phyloP scores from a whole-genome alignment of 1,284 basidiomycete species.

The Boletus semigastroideus region DNA sequence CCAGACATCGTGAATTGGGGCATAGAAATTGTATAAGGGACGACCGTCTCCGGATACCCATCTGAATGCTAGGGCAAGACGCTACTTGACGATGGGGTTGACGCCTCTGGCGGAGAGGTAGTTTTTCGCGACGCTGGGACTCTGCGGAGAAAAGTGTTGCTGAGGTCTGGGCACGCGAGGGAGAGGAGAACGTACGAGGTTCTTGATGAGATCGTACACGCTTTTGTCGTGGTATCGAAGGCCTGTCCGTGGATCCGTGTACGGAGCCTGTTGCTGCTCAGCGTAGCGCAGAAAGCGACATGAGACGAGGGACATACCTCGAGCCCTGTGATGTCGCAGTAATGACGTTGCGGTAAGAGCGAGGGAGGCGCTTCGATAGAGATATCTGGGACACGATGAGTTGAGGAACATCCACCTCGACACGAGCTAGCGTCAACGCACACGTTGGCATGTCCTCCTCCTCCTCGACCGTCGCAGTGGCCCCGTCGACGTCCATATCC shows the following conservation, averaged over 20 bases:
- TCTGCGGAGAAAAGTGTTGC: constrained; percentile 33
- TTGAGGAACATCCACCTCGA: too few relatives aligned
- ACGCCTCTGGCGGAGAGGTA: constrained; percentile 50
- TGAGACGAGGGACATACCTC: constrained; percentile 36
- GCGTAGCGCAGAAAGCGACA: neutral
- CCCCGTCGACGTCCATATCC: constrained; percentile 42
- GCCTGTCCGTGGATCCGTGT: constrained; percentile 81
- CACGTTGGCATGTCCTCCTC: constrained; percentile 71
- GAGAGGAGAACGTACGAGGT: constrained; percentile 52
- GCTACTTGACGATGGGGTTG: constrained; percentile 49
- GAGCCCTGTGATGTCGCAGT: constrained; percentile 87
- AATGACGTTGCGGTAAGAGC: constrained; percentile 72
- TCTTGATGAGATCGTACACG: constrained; percentile 81
- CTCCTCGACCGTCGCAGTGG: constrained; percentile 13
- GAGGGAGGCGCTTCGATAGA: constrained; percentile 59
- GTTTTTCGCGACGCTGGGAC: constrained; percentile 46
- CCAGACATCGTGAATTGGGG: neutral
- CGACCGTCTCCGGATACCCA: neutral
- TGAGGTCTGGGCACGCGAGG: constrained; percentile 54
- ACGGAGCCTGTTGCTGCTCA: constrained; percentile 58
- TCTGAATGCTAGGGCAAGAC: too few relatives aligned
- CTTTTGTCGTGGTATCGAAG: constrained; percentile 85
- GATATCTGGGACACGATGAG: constrained; percentile 48
- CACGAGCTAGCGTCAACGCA: constrained; percentile 23
- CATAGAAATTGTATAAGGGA: neutral